These are phyloP conservation scores for Achlya hypogyna DNA, from an alignment of 352 stramenopile species.

Conservation along the genomic window DNA sequence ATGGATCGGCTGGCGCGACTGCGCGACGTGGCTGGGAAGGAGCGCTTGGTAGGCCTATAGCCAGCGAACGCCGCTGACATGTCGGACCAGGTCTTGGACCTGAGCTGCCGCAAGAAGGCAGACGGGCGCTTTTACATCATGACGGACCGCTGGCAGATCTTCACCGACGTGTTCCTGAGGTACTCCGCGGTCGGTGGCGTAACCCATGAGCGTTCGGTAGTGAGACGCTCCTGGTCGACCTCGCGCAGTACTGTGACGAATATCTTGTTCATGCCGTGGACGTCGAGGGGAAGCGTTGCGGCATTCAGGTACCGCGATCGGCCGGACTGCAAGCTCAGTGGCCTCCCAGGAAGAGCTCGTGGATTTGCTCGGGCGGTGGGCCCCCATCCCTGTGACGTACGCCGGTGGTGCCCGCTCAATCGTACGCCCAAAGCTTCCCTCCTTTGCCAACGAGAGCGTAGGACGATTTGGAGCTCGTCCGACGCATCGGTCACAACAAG, in stretches of 20 bases:
- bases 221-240: constrained; percentile 72
- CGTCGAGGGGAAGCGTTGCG: constrained; percentile 93
- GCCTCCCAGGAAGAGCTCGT: constrained; percentile 89
- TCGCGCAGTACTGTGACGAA: constrained; percentile 93
- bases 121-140: constrained; percentile 92
- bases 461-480: constrained; percentile 92
- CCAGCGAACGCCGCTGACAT: not conserved
- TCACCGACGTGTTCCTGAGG: constrained; percentile 89
- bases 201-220: constrained; percentile 25
- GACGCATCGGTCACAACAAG: constrained; percentile 86
- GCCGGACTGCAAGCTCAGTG: not conserved
- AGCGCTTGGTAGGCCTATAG: constrained; percentile 41
- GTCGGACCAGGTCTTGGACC: constrained; percentile 83
- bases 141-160: constrained; percentile 96
- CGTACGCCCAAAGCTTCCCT: constrained; percentile 26
- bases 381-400: constrained; percentile 95
- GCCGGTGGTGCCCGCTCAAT: constrained; percentile 90
- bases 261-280: constrained; percentile 98
- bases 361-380: constrained; percentile 83
- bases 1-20: constrained; percentile 62
- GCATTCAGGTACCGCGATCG: constrained; percentile 69
- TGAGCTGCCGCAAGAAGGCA: constrained; percentile 91
- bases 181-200: constrained; percentile 18
- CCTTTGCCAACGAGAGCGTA: no score
- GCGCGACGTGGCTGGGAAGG: constrained; percentile 56